Percentiles rank a stretch among this genome's conserved stretches.
phyloP scores from a whole-genome alignment of 2,329 filamentous ascomycete species.

The Ambrosiella beaveri region DNA sequence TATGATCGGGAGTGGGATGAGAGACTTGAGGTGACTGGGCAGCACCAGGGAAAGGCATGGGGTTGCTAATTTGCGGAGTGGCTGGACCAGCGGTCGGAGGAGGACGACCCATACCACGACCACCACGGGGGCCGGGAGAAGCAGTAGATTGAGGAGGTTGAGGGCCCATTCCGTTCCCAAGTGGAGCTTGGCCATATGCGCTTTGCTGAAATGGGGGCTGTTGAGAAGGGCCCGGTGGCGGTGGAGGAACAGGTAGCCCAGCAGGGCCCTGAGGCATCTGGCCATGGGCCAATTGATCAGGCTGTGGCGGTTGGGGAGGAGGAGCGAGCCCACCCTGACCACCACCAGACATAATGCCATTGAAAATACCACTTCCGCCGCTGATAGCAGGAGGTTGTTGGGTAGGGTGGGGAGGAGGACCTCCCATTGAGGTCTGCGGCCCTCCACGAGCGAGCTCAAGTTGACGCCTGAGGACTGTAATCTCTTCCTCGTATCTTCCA shows the following conservation, averaged over 20 bases:
- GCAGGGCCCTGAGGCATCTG: conserved; percentile 27
- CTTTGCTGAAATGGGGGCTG: conserved; percentile 65
- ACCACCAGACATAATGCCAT: conserved; percentile 83
- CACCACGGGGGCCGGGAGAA: conserved; percentile 57
- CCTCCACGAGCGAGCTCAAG: conserved; percentile 56
- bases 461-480: conserved; percentile 70
- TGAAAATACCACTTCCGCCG: conserved; percentile 83
- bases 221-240: conserved; percentile 46
- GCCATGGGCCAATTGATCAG: conserved; percentile 35
- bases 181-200: conserved; percentile 42
- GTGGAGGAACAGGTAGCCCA: conserved; percentile 40
- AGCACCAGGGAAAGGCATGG: conserved; percentile 69
- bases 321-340: conserved; percentile 73
- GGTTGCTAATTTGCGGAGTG: conserved; percentile 81
- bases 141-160: conserved; percentile 72
- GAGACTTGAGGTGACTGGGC: conserved; percentile 73
- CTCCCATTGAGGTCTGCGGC: conserved; percentile 41
- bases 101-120: conserved; percentile 50
- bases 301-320: conserved; percentile 57
- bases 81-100: conserved; percentile 48
- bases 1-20: conserved; percentile 61
- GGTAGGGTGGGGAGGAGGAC: conserved; percentile 56
- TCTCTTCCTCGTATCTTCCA: conserved; percentile 79
- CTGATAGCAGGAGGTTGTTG: conserved; percentile 80
- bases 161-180: conserved; percentile 55